Conservation (phyloP, 2,329 filamentous ascomycete species). For the Pseudogymnoascus sp. region DNA sequence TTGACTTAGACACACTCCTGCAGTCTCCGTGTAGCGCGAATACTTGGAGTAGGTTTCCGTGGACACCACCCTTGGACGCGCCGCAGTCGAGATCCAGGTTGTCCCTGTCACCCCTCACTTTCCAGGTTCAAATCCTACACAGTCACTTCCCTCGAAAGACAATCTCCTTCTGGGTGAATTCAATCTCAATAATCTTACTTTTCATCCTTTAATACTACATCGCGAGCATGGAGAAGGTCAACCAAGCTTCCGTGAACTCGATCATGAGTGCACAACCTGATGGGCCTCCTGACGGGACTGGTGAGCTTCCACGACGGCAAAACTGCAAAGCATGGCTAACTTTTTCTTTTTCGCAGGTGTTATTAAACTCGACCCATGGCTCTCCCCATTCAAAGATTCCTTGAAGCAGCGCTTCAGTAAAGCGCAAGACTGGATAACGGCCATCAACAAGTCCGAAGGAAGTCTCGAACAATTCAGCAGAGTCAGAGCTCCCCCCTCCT, state of each 20-base stretch:
- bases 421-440: conserved; percentile 79
- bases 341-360: conserved; percentile 52
- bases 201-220: background rate
- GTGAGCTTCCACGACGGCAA: conserved; percentile 36
- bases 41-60: conserved; percentile 4
- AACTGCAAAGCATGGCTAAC: conserved; percentile 5
- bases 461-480: conserved; percentile 86
- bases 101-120: conserved; percentile 14
- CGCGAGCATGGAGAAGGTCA: conserved; percentile 22
- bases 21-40: background rate
- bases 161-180: background rate
- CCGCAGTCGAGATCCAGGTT: conserved; percentile 13
- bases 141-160: background rate
- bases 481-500: conserved; percentile 37
- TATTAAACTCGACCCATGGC: conserved; percentile 77
- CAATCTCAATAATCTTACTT: background rate
- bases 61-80: conserved; percentile 5
- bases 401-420: conserved; percentile 70
- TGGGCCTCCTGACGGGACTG: conserved; percentile 61
- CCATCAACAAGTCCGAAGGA: conserved; percentile 74
- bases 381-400: conserved; percentile 72
- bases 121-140: conserved; percentile 7
- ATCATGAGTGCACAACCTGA: conserved; percentile 33
- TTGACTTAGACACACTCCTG: background rate
- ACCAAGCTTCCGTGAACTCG: conserved; percentile 23